A percentile compares a stretch with the other conserved stretches of the same genome.
These are phyloP conservation scores for Orbilia javanica DNA, from an alignment of 2,329 filamentous ascomycete species.

Conservation along the genomic window DNA sequence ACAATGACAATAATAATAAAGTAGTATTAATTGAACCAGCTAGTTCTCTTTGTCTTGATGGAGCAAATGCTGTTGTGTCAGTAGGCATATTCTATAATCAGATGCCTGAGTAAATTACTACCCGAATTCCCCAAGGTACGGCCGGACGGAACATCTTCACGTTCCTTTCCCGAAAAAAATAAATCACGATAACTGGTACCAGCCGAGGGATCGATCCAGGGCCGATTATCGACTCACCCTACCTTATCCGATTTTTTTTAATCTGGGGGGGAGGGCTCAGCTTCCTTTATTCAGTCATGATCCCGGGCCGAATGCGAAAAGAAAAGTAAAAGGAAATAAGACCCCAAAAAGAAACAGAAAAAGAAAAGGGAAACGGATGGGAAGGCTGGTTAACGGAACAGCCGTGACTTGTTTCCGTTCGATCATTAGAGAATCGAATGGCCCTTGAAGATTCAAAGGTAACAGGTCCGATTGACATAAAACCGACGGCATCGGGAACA, in stretches of 20 bases:
- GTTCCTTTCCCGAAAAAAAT: not conserved
- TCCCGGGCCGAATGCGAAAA: slow-evolving; percentile 27
- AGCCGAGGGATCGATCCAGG: slow-evolving; percentile 17
- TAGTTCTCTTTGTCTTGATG: no score
- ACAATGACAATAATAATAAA: not conserved
- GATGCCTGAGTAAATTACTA: not conserved
- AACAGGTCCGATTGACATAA: not conserved
- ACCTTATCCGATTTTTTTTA: slow-evolving; percentile 20
- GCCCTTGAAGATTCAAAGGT: slow-evolving; percentile 22
- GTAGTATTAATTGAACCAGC: no score
- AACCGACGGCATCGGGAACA: no score
- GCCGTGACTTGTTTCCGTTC: slow-evolving; percentile 13
- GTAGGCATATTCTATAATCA: no score
- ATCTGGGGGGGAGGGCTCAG: not conserved
- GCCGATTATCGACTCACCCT: slow-evolving; percentile 23
- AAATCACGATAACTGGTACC: not conserved
- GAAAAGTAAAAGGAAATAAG: not conserved
- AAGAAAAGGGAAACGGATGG: not conserved
- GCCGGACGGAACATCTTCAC: slow-evolving; percentile 21
- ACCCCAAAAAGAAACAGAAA: not conserved
- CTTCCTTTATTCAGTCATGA: not conserved
- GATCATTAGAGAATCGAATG: not conserved
- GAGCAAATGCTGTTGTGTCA: no score
- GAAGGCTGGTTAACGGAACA: slow-evolving; percentile 14
- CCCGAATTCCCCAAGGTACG: not conserved